These are phyloP conservation scores for Fusarium sp. DNA, from an alignment of 2,329 filamentous ascomycete genomes.

Conservation along the genomic window DNA sequence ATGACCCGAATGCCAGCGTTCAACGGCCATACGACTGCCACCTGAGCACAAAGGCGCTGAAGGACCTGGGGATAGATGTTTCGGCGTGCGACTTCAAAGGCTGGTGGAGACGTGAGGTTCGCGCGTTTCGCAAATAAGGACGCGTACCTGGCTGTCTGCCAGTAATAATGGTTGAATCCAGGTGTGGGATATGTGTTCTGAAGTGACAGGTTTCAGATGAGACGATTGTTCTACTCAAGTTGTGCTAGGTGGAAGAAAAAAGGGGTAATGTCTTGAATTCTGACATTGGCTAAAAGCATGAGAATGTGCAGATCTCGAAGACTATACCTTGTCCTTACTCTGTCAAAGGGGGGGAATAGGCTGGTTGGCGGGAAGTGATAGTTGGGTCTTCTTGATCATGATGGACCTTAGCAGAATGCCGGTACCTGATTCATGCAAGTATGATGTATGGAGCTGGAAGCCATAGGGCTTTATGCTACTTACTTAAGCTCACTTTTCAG, in stretches of 20 bases:
- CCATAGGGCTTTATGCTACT: not conserved
- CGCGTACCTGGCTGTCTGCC: not conserved
- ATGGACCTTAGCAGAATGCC: not conserved
- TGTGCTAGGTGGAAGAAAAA: conserved; percentile 26
- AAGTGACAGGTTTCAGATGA: conserved; percentile 14
- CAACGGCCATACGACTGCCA: conserved; percentile 91
- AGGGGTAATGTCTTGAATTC: conserved; percentile 28
- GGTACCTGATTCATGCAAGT: not conserved
- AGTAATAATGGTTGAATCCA: not conserved
- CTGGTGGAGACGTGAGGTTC: conserved; percentile 82
- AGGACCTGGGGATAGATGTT: conserved; percentile 81
- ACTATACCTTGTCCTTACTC: not conserved
- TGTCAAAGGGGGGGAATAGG: not conserved
- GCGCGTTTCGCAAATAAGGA: conserved; percentile 69
- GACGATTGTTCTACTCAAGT: conserved; percentile 13
- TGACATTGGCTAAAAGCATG: conserved; percentile 4
- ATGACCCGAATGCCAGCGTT: conserved; percentile 78
- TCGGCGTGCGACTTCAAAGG: conserved; percentile 80
- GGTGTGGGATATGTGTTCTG: conserved; percentile 13
- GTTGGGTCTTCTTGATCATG: not conserved
- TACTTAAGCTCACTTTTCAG: not conserved
- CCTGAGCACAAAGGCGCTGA: conserved; percentile 81
- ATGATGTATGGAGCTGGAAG: not conserved
- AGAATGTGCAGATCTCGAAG: conserved; percentile 9
- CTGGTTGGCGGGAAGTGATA: not conserved